These are phyloP conservation scores for Pythium utonaiense DNA, from an alignment of 352 stramenopile genomes.

Conservation along the genomic window DNA sequence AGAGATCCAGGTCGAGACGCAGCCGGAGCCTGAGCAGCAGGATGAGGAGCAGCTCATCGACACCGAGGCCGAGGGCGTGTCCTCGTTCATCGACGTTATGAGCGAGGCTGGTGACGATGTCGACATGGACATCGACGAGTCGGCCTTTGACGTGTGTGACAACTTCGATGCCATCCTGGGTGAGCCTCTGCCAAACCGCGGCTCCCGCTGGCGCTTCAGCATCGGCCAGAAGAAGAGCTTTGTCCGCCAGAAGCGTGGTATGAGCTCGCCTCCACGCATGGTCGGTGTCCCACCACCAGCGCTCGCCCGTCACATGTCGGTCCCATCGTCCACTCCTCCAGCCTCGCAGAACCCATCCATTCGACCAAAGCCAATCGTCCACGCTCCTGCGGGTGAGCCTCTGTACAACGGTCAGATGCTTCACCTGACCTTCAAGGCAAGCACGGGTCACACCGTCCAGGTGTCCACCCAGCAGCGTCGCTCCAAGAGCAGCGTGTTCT, in stretches of 20 bases:
- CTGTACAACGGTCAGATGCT: constrained; percentile 57
- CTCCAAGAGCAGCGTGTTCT: constrained; percentile 45
- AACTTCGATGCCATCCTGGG: constrained; percentile 43
- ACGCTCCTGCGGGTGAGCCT: constrained; percentile 23
- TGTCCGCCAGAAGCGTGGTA: constrained; percentile 40
- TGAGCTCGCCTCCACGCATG: constrained; percentile 52
- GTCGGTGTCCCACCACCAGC: constrained; percentile 25
- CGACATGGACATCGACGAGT: constrained; percentile 38
- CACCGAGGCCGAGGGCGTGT: constrained; percentile 26
- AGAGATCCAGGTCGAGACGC: background rate
- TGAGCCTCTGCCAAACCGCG: constrained; percentile 20
- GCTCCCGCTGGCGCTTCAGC: constrained; percentile 25
- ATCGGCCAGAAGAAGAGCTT: constrained; percentile 16
- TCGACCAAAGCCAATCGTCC: constrained; percentile 21
- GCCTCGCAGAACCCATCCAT: constrained; percentile 8
- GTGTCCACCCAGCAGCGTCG: constrained; percentile 43
- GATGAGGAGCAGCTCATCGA: constrained; percentile 26
- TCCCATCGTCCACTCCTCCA: constrained; percentile 17
- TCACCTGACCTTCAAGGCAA: constrained; percentile 51
- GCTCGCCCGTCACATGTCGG: constrained; percentile 28
- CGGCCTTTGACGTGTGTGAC: constrained; percentile 23
- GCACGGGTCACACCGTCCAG: constrained; percentile 35
- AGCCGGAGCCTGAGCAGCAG: constrained; percentile 7
- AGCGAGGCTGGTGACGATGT: constrained; percentile 25
- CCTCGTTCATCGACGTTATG: constrained; percentile 30